Conservation (phyloP, 805 yeast genomes). For the Sungouiella blattae region DNA sequence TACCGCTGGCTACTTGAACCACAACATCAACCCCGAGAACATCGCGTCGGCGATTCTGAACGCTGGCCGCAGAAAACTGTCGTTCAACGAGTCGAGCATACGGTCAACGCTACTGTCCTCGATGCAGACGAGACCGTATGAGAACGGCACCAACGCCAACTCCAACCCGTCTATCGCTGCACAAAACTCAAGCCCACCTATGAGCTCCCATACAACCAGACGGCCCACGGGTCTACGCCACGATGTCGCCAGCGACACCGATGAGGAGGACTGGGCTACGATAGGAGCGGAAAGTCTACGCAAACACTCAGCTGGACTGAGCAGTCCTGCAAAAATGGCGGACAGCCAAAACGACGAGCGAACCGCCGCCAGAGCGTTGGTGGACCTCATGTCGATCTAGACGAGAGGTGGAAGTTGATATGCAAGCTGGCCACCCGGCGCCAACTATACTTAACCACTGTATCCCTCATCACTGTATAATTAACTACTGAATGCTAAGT, state of each 20-base stretch:
- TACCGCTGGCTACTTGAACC: slow-evolving; percentile 7
- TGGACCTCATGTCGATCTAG: slow-evolving; percentile 45
- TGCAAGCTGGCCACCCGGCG: too few relatives aligned
- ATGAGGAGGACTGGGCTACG: slow-evolving; percentile 95
- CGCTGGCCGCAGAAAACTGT: slow-evolving; percentile 33
- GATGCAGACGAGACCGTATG: slow-evolving; percentile 5
- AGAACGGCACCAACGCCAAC: slow-evolving; percentile 1
- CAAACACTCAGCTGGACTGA: slow-evolving; percentile 18
- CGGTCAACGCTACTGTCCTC: slow-evolving; percentile 38
- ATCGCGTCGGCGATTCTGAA: slow-evolving; percentile 17
- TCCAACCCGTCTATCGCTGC: background rate
- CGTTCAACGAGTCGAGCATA: slow-evolving; percentile 41
- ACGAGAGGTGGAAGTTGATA: background rate
- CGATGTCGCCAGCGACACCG: slow-evolving; percentile 60
- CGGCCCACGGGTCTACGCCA: slow-evolving; percentile 1
- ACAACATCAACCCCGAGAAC: slow-evolving; percentile 16
- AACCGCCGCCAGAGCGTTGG: slow-evolving; percentile 60
- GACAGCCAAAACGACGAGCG: slow-evolving; percentile 38
- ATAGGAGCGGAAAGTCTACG: slow-evolving; percentile 77
- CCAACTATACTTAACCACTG: too few relatives aligned
- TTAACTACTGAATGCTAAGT: background rate
- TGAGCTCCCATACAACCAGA: background rate
- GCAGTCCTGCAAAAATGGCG: too few relatives aligned
- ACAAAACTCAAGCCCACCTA: background rate
- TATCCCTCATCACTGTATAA: background rate